phyloP scores from a whole-genome alignment of 805 yeast genomes.

The Starmerella scarabaei region DNA sequence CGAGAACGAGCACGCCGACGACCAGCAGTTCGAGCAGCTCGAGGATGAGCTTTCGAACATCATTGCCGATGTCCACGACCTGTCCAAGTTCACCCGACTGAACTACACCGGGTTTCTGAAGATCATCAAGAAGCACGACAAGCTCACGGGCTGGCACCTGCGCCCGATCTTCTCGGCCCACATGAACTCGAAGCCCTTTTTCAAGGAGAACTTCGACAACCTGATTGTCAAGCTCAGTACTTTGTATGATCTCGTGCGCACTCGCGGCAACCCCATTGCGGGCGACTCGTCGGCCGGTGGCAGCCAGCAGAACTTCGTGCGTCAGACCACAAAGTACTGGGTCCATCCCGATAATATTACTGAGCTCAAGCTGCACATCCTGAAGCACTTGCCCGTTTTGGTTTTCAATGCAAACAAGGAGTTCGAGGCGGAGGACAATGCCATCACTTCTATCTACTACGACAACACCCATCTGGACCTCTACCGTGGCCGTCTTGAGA shows the following conservation, averaged over 20 bases:
- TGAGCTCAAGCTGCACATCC: conserved; percentile 78
- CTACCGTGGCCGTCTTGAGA: conserved; percentile 85
- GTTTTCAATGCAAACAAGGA: conserved; percentile 95
- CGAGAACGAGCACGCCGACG: conserved; percentile 28
- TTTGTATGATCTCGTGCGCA: conserved; percentile 82
- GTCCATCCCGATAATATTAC: conserved; percentile 98
- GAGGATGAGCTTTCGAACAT: conserved; percentile 73
- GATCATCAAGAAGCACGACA: conserved; percentile 93
- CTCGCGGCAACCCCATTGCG: conserved; percentile 86
- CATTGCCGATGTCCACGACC: conserved; percentile 93
- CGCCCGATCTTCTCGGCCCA: conserved; percentile 90
- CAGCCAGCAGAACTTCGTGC: conserved; percentile 89
- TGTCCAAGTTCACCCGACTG: conserved; percentile 83
- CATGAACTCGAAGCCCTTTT: conserved; percentile 86
- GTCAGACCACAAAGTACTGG: conserved; percentile 99
- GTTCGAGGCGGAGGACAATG: conserved; percentile 86
- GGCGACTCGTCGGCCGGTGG: conserved; percentile 99
- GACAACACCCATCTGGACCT: conserved; percentile 82
- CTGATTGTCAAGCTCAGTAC: conserved; percentile 81
- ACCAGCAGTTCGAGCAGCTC: conserved; percentile 53
- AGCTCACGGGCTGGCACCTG: conserved; percentile 63
- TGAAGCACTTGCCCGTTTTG: conserved; percentile 91
- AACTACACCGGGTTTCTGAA: conserved; percentile 97
- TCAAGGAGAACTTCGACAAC: conserved; percentile 84
- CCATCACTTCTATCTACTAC: conserved; percentile 91